Conservation (phyloP, 441 rosid species). For the Biscutella laevigata region DNA sequence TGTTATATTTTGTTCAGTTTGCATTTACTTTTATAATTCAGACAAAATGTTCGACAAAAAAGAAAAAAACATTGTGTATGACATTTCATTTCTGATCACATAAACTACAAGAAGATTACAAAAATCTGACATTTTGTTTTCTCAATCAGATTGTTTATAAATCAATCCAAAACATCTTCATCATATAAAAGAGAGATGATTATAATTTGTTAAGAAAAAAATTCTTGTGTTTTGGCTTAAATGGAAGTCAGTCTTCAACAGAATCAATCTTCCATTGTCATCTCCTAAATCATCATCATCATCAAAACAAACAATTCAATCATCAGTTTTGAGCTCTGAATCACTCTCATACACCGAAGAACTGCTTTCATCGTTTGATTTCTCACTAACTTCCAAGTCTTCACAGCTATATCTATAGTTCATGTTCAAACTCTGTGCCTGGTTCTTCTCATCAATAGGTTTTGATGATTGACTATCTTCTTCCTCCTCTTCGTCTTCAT, state of each 20-base stretch:
- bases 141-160: not conserved
- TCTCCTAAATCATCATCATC: slow-evolving; percentile 17
- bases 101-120: not conserved
- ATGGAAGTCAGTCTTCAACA: not conserved
- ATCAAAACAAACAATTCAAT: slow-evolving; percentile 24
- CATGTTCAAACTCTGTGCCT: slow-evolving; percentile 16
- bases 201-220: not conserved
- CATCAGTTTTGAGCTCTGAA: slow-evolving; percentile 16
- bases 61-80: too few species aligned
- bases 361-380: slow-evolving; percentile 15
- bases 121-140: not conserved
- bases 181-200: slow-evolving; percentile 13
- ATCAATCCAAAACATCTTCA: slow-evolving; percentile 16
- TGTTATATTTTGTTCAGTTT: too few species aligned
- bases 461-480: not conserved
- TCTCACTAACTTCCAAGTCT: slow-evolving; percentile 3
- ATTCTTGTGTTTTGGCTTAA: not conserved
- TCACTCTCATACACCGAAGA: slow-evolving; percentile 10
- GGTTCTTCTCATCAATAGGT: slow-evolving; percentile 1
- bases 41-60: too few species aligned
- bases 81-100: too few species aligned
- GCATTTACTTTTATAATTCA: too few species aligned
- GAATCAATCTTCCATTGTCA: not conserved
- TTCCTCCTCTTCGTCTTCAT: not conserved
- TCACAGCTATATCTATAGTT: slow-evolving; percentile 24